Percentiles rank a stretch among this genome's conserved stretches.
Conservation (phyloP, 192 early-diverging fungal species). For the Coemansia sp. region DNA sequence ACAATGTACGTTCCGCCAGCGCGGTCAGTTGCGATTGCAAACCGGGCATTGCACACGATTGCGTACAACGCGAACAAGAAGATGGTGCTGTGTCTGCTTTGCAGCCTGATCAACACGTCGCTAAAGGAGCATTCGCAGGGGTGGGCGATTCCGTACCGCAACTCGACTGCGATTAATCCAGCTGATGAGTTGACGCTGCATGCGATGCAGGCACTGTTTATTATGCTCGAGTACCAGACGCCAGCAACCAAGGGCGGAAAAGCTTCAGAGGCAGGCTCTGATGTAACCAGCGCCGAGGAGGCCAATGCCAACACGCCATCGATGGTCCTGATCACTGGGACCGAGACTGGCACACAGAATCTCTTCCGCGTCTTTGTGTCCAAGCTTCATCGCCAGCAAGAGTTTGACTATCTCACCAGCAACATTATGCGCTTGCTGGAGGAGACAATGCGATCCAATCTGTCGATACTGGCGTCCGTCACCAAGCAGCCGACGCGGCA, state of each 20-base stretch:
- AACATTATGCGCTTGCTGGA: constrained; percentile 80
- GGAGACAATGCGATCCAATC: constrained; percentile 65
- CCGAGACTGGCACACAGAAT: constrained; percentile 58
- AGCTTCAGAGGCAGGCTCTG: neutral
- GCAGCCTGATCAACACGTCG: constrained; percentile 84
- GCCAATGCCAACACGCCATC: constrained; percentile 32
- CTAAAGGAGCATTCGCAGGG: constrained; percentile 80
- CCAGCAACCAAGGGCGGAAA: constrained; percentile 21
- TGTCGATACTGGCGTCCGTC: constrained; percentile 46
- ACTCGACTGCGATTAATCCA: constrained; percentile 71
- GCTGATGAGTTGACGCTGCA: constrained; percentile 72
- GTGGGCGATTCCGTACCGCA: constrained; percentile 88
- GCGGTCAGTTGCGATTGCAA: constrained; percentile 20
- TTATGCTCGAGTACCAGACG: constrained; percentile 70
- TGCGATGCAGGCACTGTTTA: constrained; percentile 61
- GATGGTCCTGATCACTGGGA: constrained; percentile 35
- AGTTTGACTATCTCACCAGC: constrained; percentile 78
- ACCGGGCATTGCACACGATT: constrained; percentile 36
- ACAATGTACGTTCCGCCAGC: constrained; percentile 72
- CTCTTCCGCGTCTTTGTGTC: constrained; percentile 76
- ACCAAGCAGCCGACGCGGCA: constrained; percentile 33
- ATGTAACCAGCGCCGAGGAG: constrained; percentile 2
- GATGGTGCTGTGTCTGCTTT: constrained; percentile 72
- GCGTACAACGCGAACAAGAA: constrained; percentile 59
- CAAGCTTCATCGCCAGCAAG: constrained; percentile 78